Percentiles rank a stretch among this genome's conserved stretches.
phyloP scores from a whole-genome alignment of 78 protist species.

The Polysphondylium violaceum region DNA sequence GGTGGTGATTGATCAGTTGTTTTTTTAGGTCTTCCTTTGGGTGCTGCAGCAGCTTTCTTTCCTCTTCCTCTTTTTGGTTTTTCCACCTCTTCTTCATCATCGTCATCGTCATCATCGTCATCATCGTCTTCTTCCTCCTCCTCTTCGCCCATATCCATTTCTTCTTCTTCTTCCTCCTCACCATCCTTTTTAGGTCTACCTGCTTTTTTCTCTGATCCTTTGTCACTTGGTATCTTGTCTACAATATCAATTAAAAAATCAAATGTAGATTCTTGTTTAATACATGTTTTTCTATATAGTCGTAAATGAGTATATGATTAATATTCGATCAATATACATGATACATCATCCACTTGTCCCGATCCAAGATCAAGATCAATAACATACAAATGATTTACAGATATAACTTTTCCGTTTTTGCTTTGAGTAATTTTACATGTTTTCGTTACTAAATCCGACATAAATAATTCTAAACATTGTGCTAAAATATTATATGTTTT shows the following conservation, averaged over 20 bases:
- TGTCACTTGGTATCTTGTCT: slow-evolving; percentile 35
- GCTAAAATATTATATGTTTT: slow-evolving; percentile 11
- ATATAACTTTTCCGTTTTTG: slow-evolving; percentile 56
- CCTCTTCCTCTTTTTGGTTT: slow-evolving; percentile 43
- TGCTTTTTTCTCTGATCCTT: slow-evolving; percentile 26
- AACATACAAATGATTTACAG: slow-evolving; percentile 56
- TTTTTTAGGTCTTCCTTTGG: slow-evolving; percentile 20
- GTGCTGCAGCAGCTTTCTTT: slow-evolving; percentile 10
- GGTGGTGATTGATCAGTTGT: background rate
- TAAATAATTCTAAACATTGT: slow-evolving; percentile 79
- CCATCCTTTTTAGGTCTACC: slow-evolving; percentile 15
- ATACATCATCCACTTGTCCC: background rate
- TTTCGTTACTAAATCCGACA: slow-evolving; percentile 54
- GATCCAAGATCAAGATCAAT: background rate
- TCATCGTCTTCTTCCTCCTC: slow-evolving; percentile 46
- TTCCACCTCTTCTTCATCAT: slow-evolving; percentile 48
- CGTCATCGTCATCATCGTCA: slow-evolving; percentile 42
- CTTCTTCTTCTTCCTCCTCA: slow-evolving; percentile 43
- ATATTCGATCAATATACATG: too few relatives aligned
- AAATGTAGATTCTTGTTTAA: slow-evolving; percentile 50
- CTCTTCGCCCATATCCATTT: slow-evolving; percentile 76
- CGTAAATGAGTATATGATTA: background rate
- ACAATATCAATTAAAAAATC: slow-evolving; percentile 62
- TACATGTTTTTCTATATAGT: slow-evolving; percentile 23
- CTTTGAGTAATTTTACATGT: slow-evolving; percentile 58